Percentiles rank a stretch among this genome's conserved stretches.
Conservation (phyloP, 139 green algal species). For the Chlorella sp. region DNA sequence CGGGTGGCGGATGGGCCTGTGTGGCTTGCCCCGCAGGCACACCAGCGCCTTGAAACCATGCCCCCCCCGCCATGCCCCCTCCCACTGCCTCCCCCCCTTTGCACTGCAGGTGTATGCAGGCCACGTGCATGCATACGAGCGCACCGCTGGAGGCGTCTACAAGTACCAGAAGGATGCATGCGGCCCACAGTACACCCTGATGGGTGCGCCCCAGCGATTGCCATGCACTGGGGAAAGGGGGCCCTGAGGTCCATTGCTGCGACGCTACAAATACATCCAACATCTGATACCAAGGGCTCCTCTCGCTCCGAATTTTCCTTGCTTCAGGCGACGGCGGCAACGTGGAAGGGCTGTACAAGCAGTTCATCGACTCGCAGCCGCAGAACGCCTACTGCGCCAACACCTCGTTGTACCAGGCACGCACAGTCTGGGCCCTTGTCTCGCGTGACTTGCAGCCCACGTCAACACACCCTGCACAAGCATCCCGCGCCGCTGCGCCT, state of each 20-base stretch:
- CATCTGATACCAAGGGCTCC: too few species aligned
- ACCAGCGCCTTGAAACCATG: too few species aligned
- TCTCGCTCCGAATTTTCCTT: too few species aligned
- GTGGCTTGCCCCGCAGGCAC: too few species aligned
- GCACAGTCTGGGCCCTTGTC: too few species aligned
- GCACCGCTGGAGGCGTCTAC: conserved; percentile 42
- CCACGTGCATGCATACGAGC: conserved; percentile 66
- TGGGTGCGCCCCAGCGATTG: conserved; percentile 12
- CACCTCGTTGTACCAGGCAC: background rate
- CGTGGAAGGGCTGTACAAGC: background rate
- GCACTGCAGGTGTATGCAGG: conserved; percentile 45
- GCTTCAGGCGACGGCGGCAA: background rate
- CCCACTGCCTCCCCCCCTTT: background rate
- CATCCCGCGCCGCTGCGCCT: too few species aligned
- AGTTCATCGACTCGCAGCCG: background rate
- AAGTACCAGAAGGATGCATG: conserved; percentile 35
- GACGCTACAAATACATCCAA: background rate
- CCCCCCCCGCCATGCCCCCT: too few species aligned
- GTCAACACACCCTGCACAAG: too few species aligned
- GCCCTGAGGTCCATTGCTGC: too few species aligned
- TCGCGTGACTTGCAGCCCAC: too few species aligned
- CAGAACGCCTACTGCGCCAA: conserved; percentile 1
- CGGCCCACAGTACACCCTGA: conserved; percentile 48
- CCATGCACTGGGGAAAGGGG: too few species aligned
- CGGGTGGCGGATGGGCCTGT: too few species aligned